A percentile compares a stretch with the other conserved stretches of the same genome.
Evolutionary conservation across 129 eudicot genomes (phyloP).

Genomic region (Helianthus tuberosus): DNA sequence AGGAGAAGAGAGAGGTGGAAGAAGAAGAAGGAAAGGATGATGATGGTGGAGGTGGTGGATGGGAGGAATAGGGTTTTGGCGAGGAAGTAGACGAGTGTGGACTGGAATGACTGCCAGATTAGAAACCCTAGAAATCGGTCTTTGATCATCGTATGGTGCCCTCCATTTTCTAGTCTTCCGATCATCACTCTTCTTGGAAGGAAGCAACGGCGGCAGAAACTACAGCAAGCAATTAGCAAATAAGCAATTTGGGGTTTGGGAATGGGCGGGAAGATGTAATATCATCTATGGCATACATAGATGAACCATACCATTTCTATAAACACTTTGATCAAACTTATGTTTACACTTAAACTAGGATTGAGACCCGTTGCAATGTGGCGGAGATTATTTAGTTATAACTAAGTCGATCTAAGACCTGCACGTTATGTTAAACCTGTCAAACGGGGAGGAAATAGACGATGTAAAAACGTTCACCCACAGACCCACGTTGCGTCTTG

Average conservation of each 20-base stretch:
- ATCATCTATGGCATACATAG: no score
- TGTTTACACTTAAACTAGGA: no score
- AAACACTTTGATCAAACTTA: no score
- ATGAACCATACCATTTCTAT: no score
- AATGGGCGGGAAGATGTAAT: constrained; percentile 38
- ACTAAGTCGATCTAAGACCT: no score
- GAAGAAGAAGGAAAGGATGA: constrained; percentile 34
- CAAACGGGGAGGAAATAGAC: no score
- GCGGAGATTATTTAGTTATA: no score
- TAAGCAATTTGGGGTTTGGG: constrained; percentile 12
- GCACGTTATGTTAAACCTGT: no score
- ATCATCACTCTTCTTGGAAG: constrained; percentile 21
- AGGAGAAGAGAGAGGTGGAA: constrained; percentile 64
- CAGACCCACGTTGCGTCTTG: no score
- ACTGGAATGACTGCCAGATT: constrained; percentile 72
- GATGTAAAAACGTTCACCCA: no score
- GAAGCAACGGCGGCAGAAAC: not conserved
- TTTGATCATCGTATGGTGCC: constrained; percentile 27
- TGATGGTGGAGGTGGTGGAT: constrained; percentile 14
- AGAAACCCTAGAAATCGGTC: constrained; percentile 68
- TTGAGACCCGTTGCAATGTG: no score
- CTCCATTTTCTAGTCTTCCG: constrained; percentile 25
- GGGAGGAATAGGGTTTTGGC: constrained; percentile 53
- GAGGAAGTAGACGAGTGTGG: constrained; percentile 44
- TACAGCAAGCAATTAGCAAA: no score